These are phyloP conservation scores for Mayamaea pseudoterrestris DNA, from an alignment of 108 stramenopile species.

Conservation along the genomic window DNA sequence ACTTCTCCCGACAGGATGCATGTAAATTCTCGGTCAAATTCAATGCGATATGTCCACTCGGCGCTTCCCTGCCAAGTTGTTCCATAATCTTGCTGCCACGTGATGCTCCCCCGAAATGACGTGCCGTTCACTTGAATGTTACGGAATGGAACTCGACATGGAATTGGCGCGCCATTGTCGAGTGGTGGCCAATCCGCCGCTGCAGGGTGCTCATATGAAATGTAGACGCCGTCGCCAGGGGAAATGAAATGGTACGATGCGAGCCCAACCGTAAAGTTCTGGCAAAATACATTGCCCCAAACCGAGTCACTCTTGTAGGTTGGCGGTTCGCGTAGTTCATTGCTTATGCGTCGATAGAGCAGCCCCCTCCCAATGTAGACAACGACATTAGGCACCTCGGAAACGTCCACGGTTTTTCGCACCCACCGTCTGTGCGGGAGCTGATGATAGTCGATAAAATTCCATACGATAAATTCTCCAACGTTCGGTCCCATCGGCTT, in stretches of 20 bases:
- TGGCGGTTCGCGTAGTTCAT: slow-evolving; percentile 7
- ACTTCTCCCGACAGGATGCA: slow-evolving; percentile 43
- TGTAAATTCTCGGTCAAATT: slow-evolving; percentile 40
- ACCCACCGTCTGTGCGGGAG: neutral
- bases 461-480: neutral
- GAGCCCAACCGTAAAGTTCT: slow-evolving; percentile 45
- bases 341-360: slow-evolving; percentile 4
- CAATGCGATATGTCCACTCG: slow-evolving; percentile 54
- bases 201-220: slow-evolving; percentile 52
- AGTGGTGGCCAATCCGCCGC: slow-evolving; percentile 44
- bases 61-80: slow-evolving; percentile 52
- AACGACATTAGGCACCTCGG: neutral
- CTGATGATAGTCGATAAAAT: neutral
- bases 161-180: slow-evolving; percentile 52
- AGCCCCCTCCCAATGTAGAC: slow-evolving; percentile 2
- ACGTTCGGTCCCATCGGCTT: neutral
- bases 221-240: slow-evolving; percentile 19
- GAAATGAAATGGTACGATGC: slow-evolving; percentile 66
- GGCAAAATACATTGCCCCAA: slow-evolving; percentile 66
- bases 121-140: slow-evolving; percentile 30
- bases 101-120: slow-evolving; percentile 45
- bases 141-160: slow-evolving; percentile 35
- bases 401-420: neutral
- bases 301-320: slow-evolving; percentile 23
- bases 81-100: slow-evolving; percentile 40